These are phyloP conservation scores for Microthyrium microscopicum DNA, from an alignment of 2,329 filamentous ascomycete genomes.

Conservation along the genomic window DNA sequence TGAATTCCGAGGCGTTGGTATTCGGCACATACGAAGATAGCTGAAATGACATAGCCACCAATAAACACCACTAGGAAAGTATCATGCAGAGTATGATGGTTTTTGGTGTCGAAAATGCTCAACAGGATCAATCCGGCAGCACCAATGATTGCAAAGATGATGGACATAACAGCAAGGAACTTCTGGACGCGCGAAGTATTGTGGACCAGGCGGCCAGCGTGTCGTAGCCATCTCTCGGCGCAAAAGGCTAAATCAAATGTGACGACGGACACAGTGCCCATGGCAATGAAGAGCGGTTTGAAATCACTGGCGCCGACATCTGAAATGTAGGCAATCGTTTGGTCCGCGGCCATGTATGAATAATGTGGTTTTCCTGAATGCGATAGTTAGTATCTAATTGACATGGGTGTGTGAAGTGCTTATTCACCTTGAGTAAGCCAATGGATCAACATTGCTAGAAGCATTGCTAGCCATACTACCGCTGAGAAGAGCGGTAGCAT, in stretches of 20 bases:
- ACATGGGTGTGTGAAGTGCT: too few relatives aligned
- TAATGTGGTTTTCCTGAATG: conserved; percentile 43
- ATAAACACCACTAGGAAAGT: conserved; percentile 73
- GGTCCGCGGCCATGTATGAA: conserved; percentile 38
- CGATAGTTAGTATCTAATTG: too few relatives aligned
- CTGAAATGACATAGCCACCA: conserved; percentile 65
- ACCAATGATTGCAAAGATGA: conserved; percentile 55
- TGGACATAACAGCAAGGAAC: conserved; percentile 42
- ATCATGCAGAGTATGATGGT: conserved; percentile 51
- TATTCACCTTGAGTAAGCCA: conserved; percentile 48
- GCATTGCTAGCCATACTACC: conserved; percentile 34
- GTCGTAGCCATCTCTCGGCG: conserved; percentile 70
- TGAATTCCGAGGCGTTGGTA: conserved; percentile 72
- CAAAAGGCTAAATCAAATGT: conserved; percentile 69
- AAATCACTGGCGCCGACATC: conserved; percentile 44
- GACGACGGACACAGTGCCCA: conserved; percentile 54
- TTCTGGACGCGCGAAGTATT: conserved; percentile 53
- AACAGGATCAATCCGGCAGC: conserved; percentile 68
- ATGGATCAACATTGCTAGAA: conserved; percentile 53
- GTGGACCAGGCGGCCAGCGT: conserved; percentile 58
- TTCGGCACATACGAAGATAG: conserved; percentile 78
- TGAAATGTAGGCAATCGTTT: conserved; percentile 40
- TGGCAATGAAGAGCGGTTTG: conserved; percentile 64
- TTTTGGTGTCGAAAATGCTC: conserved; percentile 68
- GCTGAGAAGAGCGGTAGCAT: conserved; percentile 54